A percentile compares a stretch with the other conserved stretches of the same genome.
phyloP scores from a whole-genome alignment of 345 rosid genomes.

The Arabidopsis suecica region DNA sequence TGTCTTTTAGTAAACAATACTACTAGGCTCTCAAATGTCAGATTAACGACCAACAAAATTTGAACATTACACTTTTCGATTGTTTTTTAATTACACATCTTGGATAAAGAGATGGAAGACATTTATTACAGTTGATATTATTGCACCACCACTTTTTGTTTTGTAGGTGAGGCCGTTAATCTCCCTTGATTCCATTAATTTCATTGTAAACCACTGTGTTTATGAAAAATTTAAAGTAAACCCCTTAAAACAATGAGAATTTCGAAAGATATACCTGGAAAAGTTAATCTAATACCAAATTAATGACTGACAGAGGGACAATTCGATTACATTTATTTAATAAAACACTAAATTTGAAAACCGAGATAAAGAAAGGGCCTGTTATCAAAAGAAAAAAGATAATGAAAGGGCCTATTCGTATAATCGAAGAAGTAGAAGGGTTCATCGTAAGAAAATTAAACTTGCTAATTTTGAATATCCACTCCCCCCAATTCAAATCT shows the following conservation, averaged over 20 bases:
- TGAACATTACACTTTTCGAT: background rate
- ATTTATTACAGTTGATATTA: conserved; percentile 25
- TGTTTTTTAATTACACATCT: background rate
- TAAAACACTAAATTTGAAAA: conserved; percentile 7
- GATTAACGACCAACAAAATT: conserved; percentile 22
- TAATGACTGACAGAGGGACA: background rate
- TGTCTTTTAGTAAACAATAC: no score
- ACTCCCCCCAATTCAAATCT: conserved; percentile 46
- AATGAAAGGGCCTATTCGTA: conserved; percentile 20
- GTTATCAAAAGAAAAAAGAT: background rate
- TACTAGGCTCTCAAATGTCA: background rate
- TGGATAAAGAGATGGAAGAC: conserved; percentile 14
- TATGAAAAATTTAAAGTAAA: background rate
- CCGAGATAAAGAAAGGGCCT: conserved; percentile 5
- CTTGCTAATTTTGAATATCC: conserved; percentile 37
- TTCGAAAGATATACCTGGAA: background rate
- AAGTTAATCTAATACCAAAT: background rate
- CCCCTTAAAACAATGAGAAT: background rate
- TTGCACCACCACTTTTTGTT: conserved; percentile 11
- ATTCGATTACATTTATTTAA: background rate
- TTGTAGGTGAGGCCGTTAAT: conserved; percentile 12
- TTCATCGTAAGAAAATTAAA: conserved; percentile 5
- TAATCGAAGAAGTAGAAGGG: conserved; percentile 32
- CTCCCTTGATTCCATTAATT: background rate
- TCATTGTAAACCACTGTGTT: background rate